Evolutionary conservation across 1,139 yeast genomes (phyloP), one percentile per base, ranked within the genome.

Genomic region (Pneumocystis sp.): DNA sequence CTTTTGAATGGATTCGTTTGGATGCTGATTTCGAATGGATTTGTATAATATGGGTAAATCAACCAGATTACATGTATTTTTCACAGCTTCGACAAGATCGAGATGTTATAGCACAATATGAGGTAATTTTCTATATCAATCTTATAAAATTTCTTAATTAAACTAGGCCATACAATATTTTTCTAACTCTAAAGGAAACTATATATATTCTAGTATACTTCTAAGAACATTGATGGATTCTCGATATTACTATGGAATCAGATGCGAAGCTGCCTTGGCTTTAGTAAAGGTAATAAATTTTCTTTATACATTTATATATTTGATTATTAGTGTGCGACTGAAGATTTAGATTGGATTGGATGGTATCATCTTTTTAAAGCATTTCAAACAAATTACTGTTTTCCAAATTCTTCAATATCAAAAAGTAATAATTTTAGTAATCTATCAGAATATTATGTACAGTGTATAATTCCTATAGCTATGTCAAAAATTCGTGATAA

Each of bases 1-100:
- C 97, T 0, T 95, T 90, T 76, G 98, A 95, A 73, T 95, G 99
- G 99, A 81, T 95, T 60, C 80, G 99, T 70, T 89, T 91, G 10
- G 99, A 95, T 76, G 91, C 97, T 0, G 99, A 95, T 75, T 88
- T 87, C 72, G 98, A 95, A 74, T 95, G 99, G 99, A 87, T 95
- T 63, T 89, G 96, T 66, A 83, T 82, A 69, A 79, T 89, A 39
- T 81, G 85, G 68, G 84, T 95, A 50, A 87, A 86, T 70, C 97
- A 91, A 74, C 96, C 96, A 0, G 97, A 90, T 72, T 88, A 89
- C 73, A 95, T 93, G 97, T 93, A 83, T 74, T 89, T 90, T 0
- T 87, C 97, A 0, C 98, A 95, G 73, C 76, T 95, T 50, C 95
- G 89, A 71, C 95, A 89, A 74, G 99, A 95, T 76, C 79, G 97